Evolutionary conservation across 2,329 filamentous ascomycete genomes (phyloP), one percentile per base, ranked within the genome.

Genomic region (Leptographium lundbergii): DNA sequence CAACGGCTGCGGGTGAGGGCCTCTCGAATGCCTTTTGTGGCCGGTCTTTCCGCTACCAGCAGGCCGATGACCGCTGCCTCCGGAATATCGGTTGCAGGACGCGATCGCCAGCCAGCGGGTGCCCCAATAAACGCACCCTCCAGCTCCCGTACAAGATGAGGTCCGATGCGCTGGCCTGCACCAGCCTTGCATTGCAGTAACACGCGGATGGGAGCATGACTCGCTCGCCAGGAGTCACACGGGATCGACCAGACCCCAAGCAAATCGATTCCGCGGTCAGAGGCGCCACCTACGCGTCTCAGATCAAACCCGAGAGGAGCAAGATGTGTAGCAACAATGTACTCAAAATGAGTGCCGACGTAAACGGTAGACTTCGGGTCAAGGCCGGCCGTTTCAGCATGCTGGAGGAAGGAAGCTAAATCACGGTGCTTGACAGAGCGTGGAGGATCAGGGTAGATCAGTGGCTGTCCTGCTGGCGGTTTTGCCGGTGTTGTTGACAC

Each of bases 11-110:
- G 74, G 5, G 79, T 78, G 64, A 96, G 67, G 27, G 89, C 84
- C 54, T 90, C 84, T 60, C 88, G 75, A 3, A 95, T 84, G 1
- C 91, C 92, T 67, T 83, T 87, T 0, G 91, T 95, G 36, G 90
- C 87, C 57, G 83, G 77, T 61, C 79, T 77, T 63, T 85, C 82
- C 4, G 83, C 80, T 27, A 88, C 86, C 58, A 96, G 71, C 19
- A 96, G 67, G 0, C 84, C 91, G 39, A 96, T 69, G 6, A 88
- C 83, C 17, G 80, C 77, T 1, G 75, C 69, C 0, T 80, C 81
- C 13, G 9, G 19, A 1, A 6, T 32, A 4, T 4, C 48, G 25
- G 34, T 48, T 53, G 27, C 27, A 6, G 53, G 29, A 7, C 11
- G 59, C 1, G 60, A 52, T 57, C 83, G 77, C 88, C 88, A 95